These are phyloP conservation scores for Raffaelea albimanens DNA, from an alignment of 2,329 filamentous ascomycete genomes.

Conservation along the genomic window DNA sequence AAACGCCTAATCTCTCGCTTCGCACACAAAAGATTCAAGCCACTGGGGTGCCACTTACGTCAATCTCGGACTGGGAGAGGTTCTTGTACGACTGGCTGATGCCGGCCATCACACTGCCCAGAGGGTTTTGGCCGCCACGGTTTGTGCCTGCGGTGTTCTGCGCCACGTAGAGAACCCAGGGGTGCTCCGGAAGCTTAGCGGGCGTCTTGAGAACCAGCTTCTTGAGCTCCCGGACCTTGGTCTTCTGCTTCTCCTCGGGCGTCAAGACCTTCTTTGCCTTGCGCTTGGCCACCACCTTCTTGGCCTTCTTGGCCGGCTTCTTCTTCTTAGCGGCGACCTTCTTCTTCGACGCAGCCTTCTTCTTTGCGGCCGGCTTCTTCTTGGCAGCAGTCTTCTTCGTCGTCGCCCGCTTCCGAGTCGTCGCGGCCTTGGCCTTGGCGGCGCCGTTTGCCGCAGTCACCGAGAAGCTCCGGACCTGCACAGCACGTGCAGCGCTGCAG, in stretches of 20 bases:
- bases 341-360: conserved; percentile 14
- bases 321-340: conserved; percentile 16
- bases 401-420: conserved; percentile 4
- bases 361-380: conserved; percentile 15
- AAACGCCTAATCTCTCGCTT: too few species aligned
- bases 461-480: conserved; percentile 5
- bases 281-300: conserved; percentile 17
- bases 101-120: conserved; percentile 14
- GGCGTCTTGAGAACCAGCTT: conserved; percentile 31
- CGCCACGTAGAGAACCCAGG: conserved; percentile 29
- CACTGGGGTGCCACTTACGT: too few species aligned
- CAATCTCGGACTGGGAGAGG: conserved; percentile 28
- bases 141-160: conserved; percentile 19
- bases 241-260: conserved; percentile 27
- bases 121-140: conserved; percentile 6
- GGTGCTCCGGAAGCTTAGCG: conserved; percentile 18
- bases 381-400: conserved; percentile 16
- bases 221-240: conserved; percentile 26
- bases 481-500: too few species aligned
- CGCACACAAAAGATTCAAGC: too few species aligned
- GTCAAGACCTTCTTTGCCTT: conserved; percentile 21
- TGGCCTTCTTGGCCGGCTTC: conserved; percentile 14
- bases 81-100: conserved; percentile 26
- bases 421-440: neutral
- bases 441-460: conserved; percentile 2